Base-by-base conservation (phyloP, 75 land plant genomes). In the Gnetum montanum region DNA sequence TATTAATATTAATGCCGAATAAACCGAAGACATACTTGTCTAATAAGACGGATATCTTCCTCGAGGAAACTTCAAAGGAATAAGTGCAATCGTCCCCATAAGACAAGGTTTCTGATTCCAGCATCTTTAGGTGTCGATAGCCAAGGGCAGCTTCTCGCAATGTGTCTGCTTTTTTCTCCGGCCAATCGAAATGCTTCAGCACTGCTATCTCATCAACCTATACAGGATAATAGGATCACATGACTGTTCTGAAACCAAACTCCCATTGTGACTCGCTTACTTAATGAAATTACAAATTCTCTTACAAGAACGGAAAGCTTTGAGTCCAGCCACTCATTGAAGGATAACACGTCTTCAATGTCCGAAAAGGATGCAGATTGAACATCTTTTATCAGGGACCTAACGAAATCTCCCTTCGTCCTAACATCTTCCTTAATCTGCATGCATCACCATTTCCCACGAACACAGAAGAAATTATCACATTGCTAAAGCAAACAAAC, bases 201-300 rank as follows among this genome's bases (percentile, higher is more conserved):
- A 92, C 97, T 11, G 97, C 97, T 58, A 89, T 70, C 61, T 92
- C 97, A 40, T 92, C 97, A n/a, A 84, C 88, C 75, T 84, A 53
- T 18, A 47, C 18, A 64, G 49, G 6, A 8, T 24, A 52, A 25
- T 8, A 13, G 15, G 24, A 28, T 31, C 58, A 28, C 22, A 30
- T 11, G 11, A 8, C 26, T 4, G 31, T 41, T 3, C 40, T 4
- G 3, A 23, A 35, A n/a, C 34, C 2, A 60, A 11, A 22, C 24
- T 31, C 45, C 63, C 34, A 0, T 38, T 44, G 37, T 29, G 25
- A 20, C 31, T 22, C 29, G n/a, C n/a, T n/a, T n/a, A n/a, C n/a
- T n/a, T 29, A 31, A 34, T 6, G 34, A 20, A 30, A 7, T 16
- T 27, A 18, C 16, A 7, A 10, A 54, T 54, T n/a, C 1, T 62